Percentiles rank a stretch among this genome's conserved stretches.
phyloP scores from a whole-genome alignment of 139 green algal species.

The Trebouxia sp. region DNA sequence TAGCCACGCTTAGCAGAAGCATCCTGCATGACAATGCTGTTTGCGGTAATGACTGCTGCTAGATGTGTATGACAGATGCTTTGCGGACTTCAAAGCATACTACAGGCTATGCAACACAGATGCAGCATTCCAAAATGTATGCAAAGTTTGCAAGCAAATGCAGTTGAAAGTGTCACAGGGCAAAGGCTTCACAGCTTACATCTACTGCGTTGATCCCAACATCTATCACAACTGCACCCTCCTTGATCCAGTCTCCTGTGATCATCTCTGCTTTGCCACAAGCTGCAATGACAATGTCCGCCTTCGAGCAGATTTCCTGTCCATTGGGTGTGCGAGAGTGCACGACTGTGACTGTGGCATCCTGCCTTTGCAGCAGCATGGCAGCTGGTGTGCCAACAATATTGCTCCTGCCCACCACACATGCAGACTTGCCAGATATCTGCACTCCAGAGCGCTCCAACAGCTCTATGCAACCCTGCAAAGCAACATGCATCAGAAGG shows the following conservation, averaged over 20 bases:
- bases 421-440: conserved; percentile 74
- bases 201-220: conserved; percentile 76
- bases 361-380: conserved; percentile 72
- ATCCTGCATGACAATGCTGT: conserved; percentile 29
- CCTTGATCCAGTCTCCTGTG: conserved; percentile 76
- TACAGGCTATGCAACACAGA: not conserved
- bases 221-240: conserved; percentile 70
- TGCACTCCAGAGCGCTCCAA: conserved; percentile 67
- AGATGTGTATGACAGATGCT: not conserved
- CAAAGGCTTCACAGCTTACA: not conserved
- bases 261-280: conserved; percentile 88
- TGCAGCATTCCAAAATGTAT: not conserved
- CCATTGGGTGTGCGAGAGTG: conserved; percentile 60
- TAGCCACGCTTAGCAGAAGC: conserved; percentile 55
- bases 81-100: not conserved
- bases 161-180: not conserved
- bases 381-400: conserved; percentile 91
- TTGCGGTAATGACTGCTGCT: not conserved
- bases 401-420: conserved; percentile 92
- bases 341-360: conserved; percentile 53
- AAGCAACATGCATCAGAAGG: too few species aligned
- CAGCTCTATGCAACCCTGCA: conserved; percentile 90
- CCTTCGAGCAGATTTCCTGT: conserved; percentile 67
- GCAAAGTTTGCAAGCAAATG: not conserved
- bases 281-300: conserved; percentile 97